phyloP scores from a whole-genome alignment of 2,329 filamentous ascomycete genomes.

The Sordariomycetes sp. region DNA sequence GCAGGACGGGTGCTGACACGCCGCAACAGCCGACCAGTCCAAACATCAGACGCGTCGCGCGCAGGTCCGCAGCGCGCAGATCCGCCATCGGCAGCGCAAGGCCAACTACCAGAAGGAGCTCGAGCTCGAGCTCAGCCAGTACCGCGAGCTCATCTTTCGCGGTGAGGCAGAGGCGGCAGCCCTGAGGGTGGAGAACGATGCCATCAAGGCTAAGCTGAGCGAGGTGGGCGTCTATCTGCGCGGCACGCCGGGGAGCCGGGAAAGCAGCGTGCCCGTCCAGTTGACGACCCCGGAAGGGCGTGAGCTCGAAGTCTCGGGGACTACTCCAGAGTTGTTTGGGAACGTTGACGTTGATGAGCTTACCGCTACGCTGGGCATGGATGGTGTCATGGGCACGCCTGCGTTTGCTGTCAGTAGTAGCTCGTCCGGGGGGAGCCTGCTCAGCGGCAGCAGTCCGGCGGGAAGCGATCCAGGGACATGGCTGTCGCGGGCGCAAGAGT shows the following conservation, averaged over 20 bases:
- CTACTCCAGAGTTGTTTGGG: conserved; percentile 17
- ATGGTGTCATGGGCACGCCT: conserved; percentile 30
- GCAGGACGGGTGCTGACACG: too few species aligned
- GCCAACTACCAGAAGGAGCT: conserved; percentile 45
- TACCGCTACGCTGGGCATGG: conserved; percentile 29
- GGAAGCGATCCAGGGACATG: background rate
- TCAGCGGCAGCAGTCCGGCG: background rate
- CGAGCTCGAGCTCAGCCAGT: conserved; percentile 37
- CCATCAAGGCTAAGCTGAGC: conserved; percentile 25
- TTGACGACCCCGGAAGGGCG: too few species aligned
- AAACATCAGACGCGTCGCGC: conserved; percentile 25
- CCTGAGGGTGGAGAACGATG: conserved; percentile 32
- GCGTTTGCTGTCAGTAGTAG: conserved; percentile 29
- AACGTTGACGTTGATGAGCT: conserved; percentile 26
- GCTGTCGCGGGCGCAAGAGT: conserved; percentile 28
- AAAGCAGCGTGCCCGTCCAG: background rate
- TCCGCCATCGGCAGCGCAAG: conserved; percentile 46
- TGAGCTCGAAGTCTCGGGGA: too few species aligned
- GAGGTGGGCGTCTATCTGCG: conserved; percentile 11
- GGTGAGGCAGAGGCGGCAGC: conserved; percentile 26
- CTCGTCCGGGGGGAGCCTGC: conserved; percentile 10
- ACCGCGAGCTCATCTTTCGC: conserved; percentile 35
- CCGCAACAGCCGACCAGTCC: background rate
- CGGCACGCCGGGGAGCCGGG: background rate
- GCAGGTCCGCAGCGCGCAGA: conserved; percentile 44